Percentiles rank a stretch among this genome's conserved stretches.
phyloP scores from a whole-genome alignment of 129 eudicot species.

The Chrysanthemum seticuspe region DNA sequence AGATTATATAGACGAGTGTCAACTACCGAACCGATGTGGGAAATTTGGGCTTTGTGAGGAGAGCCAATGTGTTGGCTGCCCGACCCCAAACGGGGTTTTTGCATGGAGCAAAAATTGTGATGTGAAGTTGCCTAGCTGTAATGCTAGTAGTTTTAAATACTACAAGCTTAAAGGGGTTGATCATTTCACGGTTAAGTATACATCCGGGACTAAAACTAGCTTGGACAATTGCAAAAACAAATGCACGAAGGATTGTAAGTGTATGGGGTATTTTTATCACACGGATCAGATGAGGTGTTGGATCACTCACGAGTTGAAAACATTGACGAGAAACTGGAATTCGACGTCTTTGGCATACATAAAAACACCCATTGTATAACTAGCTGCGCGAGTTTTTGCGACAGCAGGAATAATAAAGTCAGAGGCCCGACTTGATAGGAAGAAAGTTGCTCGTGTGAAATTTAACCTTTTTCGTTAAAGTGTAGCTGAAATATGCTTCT shows the following conservation, averaged over 20 bases:
- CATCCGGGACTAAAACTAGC: constrained; percentile 29
- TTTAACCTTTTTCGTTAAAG: too few relatives aligned
- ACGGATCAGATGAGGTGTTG: constrained; percentile 49
- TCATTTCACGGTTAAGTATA: constrained; percentile 45
- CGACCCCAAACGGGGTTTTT: constrained; percentile 33
- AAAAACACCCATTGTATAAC: constrained; percentile 18
- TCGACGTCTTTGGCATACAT: constrained; percentile 46
- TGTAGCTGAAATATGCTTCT: too few relatives aligned
- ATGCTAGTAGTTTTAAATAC: constrained; percentile 28
- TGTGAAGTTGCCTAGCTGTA: constrained; percentile 31
- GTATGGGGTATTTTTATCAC: constrained; percentile 56
- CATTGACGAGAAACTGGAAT: constrained; percentile 38
- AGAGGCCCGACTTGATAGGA: too few relatives aligned
- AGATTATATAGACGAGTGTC: constrained; percentile 34
- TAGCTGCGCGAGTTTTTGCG: background rate
- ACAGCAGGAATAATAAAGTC: constrained; percentile 6
- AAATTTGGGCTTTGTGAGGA: constrained; percentile 53
- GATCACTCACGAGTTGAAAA: constrained; percentile 47
- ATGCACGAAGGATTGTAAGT: constrained; percentile 57
- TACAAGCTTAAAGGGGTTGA: constrained; percentile 54
- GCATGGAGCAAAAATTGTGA: constrained; percentile 57
- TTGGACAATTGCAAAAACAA: constrained; percentile 33
- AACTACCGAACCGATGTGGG: constrained; percentile 49
- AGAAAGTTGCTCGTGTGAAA: background rate
- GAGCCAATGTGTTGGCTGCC: constrained; percentile 54